phyloP scores from a whole-genome alignment of 1,284 basidiomycete species.

The Ceratobasidium sp. region DNA sequence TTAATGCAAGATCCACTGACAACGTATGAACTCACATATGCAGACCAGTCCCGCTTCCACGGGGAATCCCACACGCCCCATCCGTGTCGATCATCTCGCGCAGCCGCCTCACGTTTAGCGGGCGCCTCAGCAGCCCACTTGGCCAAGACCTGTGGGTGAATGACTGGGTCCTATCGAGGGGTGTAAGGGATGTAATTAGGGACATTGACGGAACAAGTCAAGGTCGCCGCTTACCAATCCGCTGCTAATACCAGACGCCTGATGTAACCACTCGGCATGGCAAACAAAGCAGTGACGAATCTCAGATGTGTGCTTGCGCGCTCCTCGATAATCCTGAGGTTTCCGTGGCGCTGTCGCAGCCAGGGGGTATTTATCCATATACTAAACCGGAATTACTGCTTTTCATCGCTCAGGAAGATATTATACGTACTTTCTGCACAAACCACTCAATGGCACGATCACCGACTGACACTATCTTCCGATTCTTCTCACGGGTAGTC shows the following conservation, averaged over 20 bases:
- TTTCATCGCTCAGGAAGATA: too few relatives aligned
- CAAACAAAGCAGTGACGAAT: constrained; percentile 27
- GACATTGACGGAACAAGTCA: too few relatives aligned
- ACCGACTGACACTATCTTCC: neutral
- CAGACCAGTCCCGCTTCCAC: constrained; percentile 1
- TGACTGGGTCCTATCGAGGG: constrained; percentile 7
- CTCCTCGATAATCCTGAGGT: constrained; percentile 22
- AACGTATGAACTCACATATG: neutral
- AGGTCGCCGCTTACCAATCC: constrained; percentile 16
- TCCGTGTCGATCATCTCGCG: constrained; percentile 17
- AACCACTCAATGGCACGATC: constrained; percentile 32
- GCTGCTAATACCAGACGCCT: neutral
- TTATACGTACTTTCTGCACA: constrained; percentile 19
- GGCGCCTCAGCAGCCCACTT: constrained; percentile 22
- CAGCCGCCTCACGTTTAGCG: constrained; percentile 14
- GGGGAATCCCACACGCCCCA: constrained; percentile 33
- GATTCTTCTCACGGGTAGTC: neutral
- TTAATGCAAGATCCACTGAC: too few relatives aligned
- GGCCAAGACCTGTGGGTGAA: neutral
- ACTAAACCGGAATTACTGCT: neutral
- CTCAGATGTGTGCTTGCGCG: constrained; percentile 35
- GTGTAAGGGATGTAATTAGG: too few relatives aligned
- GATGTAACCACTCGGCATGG: constrained; percentile 34
- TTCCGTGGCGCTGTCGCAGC: constrained; percentile 5
- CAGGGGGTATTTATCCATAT: constrained; percentile 13